Percentiles rank a stretch among this genome's conserved stretches.
Evolutionary conservation across 2,329 filamentous ascomycete species (phyloP).

Genomic region (Aspergillus eucalypticola): DNA sequence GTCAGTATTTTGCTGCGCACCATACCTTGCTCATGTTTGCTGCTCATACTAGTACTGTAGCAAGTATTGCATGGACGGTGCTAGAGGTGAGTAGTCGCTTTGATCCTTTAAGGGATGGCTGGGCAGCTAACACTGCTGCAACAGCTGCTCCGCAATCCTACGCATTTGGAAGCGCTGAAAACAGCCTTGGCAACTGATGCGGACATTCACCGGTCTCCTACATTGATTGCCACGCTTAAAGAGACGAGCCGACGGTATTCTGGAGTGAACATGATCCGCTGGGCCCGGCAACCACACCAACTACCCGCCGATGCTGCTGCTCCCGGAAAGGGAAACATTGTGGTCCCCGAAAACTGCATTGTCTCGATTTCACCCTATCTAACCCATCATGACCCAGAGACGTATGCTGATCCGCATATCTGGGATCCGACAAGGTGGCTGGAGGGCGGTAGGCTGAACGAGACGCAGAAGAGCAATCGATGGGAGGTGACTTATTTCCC

Average conservation of each 20-base stretch:
- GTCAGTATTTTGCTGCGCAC: background rate
- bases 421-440: too few relatives aligned
- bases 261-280: background rate
- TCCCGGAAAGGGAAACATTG: background rate
- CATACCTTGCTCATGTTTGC: constrained; percentile 7
- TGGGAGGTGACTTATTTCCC: too few relatives aligned
- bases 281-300: background rate
- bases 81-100: background rate
- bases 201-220: background rate
- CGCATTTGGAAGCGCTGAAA: background rate
- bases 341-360: background rate
- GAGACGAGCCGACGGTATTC: background rate
- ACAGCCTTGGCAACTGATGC: background rate
- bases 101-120: background rate
- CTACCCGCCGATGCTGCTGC: too few relatives aligned
- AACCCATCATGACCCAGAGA: background rate
- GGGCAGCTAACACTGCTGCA: background rate
- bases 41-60: constrained; percentile 5
- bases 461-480: too few relatives aligned
- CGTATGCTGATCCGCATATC: too few relatives aligned
- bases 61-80: constrained; percentile 6
- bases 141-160: background rate
- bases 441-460: too few relatives aligned
- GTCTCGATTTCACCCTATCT: background rate
- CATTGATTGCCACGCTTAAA: background rate